Base-by-base conservation (phyloP, 306 rosid genomes). In the Alnus rubra region DNA sequence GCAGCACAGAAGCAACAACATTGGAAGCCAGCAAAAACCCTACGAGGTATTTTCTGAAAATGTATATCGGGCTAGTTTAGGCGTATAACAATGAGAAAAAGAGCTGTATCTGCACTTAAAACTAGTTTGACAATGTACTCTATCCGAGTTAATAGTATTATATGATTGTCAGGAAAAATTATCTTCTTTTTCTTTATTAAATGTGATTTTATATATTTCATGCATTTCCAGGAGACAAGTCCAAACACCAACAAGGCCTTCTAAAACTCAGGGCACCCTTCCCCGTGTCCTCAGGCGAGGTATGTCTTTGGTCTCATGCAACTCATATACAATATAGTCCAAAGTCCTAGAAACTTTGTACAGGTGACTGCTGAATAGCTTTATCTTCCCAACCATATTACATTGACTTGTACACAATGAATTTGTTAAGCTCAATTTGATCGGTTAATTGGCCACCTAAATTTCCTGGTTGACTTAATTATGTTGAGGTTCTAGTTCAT, bases 21-120 rank as follows among this genome's bases (percentile, higher is more conserved):
- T 86, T 96, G 82, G 99, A 96, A 88, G 99, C 99, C 80, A 96
- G 96, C 90, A 96, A 96, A 88, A 96, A 93, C 76, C 99, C 99
- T 58, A 96, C 90, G 97, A 96, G 99, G 99, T 92, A 87, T 83
- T 31, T 80, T 76, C 74, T 11, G 68, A 28, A 70, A 50, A 19
- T 44, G 13, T 33, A 53, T 70, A 44, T 68, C 11, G n/a, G 58
- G 23, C 31, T 73, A 44, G 14, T 69, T 50, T 28, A 69, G 28
- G 48, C 54, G 37, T 45, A 55, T 45, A 31, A 47, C 6, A 37
- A 47, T 62, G 50, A 35, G 58, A 49, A 49, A 49, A 56, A 47
- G 52, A 69, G 52, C 64, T 59, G 31, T 15, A 64, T 7, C 44
- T 47, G 69, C 77, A 48, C 28, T 33, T 35, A 33, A 33, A 30